Conservation (phyloP, 345 rosid species). For the Anacardium occidentale region DNA sequence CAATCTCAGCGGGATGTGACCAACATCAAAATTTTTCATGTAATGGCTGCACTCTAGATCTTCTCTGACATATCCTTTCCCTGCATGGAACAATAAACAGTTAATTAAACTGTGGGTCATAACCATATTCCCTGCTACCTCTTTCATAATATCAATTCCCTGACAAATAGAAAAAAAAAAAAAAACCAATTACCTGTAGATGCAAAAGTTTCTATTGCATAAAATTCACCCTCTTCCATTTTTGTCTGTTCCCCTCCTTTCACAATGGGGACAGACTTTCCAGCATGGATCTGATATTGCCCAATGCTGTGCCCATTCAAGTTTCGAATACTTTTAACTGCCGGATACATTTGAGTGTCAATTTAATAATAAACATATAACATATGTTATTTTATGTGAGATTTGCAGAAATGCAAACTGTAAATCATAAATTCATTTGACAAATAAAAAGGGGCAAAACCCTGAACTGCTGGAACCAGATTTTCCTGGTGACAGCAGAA, state of each 20-base stretch:
- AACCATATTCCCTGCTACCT: background rate
- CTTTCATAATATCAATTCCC: conserved; percentile 13
- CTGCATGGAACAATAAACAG: conserved; percentile 36
- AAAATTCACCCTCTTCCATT: conserved; percentile 98
- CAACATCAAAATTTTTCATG: conserved; percentile 81
- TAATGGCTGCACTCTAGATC: conserved; percentile 96
- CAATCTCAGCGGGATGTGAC: conserved; percentile 75
- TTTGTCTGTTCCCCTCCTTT: conserved; percentile 98
- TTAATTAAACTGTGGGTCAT: background rate
- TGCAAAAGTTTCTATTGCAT: conserved; percentile 89
- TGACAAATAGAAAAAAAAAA: background rate
- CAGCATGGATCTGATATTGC: conserved; percentile 90
- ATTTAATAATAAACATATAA: background rate
- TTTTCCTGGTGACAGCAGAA: background rate
- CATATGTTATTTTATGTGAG: background rate
- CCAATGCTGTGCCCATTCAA: conserved; percentile 88
- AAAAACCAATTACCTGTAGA: conserved; percentile 92
- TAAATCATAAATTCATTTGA: background rate
- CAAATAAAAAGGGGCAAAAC: background rate
- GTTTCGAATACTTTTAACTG: conserved; percentile 91
- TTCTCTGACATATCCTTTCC: conserved; percentile 87
- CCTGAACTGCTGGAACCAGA: background rate
- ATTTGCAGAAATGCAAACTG: background rate
- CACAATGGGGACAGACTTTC: conserved; percentile 89
- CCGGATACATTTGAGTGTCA: conserved; percentile 12